These are phyloP conservation scores for Colletotrichum trifolii DNA, from an alignment of 2,329 filamentous ascomycete species.

Conservation along the genomic window DNA sequence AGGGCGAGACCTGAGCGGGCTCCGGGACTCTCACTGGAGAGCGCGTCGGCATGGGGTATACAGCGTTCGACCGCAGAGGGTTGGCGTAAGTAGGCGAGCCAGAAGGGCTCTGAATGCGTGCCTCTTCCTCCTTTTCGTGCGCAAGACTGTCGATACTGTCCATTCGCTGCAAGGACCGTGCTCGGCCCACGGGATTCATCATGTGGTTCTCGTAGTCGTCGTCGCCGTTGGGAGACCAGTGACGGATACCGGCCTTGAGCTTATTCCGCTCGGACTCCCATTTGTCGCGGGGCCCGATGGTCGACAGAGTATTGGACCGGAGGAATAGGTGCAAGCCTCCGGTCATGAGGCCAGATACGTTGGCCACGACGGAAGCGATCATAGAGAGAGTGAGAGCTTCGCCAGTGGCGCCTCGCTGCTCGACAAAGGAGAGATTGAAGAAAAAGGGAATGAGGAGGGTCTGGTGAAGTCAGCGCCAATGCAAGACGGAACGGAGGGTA, in stretches of 20 bases:
- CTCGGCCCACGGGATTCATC: slow-evolving; percentile 47
- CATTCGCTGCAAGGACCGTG: slow-evolving; percentile 44
- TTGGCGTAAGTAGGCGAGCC: slow-evolving; percentile 39
- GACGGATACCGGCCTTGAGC: slow-evolving; percentile 56
- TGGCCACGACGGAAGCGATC: slow-evolving; percentile 73
- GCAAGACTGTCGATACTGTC: slow-evolving; percentile 50
- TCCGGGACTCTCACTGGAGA: slow-evolving; percentile 26
- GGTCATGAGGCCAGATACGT: slow-evolving; percentile 73
- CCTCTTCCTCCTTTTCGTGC: slow-evolving; percentile 47
- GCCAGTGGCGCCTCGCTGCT: slow-evolving; percentile 48
- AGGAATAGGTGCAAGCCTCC: slow-evolving; percentile 75
- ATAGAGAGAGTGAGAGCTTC: slow-evolving; percentile 64
- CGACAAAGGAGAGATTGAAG: slow-evolving; percentile 62
- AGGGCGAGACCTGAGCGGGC: slow-evolving; percentile 32
- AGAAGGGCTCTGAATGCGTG: slow-evolving; percentile 42
- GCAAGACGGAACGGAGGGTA: not conserved
- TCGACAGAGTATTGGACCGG: slow-evolving; percentile 69
- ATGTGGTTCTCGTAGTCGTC: slow-evolving; percentile 48
- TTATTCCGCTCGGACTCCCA: slow-evolving; percentile 58
- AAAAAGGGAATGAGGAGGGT: slow-evolving; percentile 73
- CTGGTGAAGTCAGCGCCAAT: slow-evolving; percentile 52
- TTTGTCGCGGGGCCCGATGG: slow-evolving; percentile 62
- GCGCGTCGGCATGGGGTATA: slow-evolving; percentile 40
- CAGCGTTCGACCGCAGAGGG: slow-evolving; percentile 47
- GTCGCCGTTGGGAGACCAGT: slow-evolving; percentile 49